phyloP scores from a whole-genome alignment of 2,329 filamentous ascomycete genomes.

The Meredithiella fracta region DNA sequence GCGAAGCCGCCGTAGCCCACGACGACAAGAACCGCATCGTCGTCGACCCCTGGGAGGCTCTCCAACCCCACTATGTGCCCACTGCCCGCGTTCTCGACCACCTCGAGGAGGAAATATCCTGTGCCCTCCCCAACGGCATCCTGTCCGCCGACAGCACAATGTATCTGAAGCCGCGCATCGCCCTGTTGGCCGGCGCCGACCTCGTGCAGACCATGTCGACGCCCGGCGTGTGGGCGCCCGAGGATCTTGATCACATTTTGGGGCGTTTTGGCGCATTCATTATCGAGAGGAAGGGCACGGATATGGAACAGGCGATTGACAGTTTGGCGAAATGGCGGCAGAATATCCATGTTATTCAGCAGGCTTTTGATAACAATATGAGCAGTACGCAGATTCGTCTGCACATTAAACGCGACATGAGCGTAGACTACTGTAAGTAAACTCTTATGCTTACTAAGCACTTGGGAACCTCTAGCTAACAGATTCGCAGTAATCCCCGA shows the following conservation, averaged over 20 bases:
- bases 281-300: constrained; percentile 74
- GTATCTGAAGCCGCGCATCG: constrained; percentile 49
- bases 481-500: constrained; percentile 34
- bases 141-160: constrained; percentile 48
- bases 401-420: constrained; percentile 65
- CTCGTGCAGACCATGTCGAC: constrained; percentile 58
- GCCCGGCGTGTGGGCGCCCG: constrained; percentile 62
- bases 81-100: constrained; percentile 84
- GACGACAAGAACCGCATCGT: constrained; percentile 56
- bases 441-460: not conserved
- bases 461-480: not conserved
- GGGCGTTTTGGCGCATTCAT: constrained; percentile 71
- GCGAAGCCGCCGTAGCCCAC: constrained; percentile 59
- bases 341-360: constrained; percentile 75
- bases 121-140: constrained; percentile 56
- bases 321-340: constrained; percentile 66
- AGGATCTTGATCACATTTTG: constrained; percentile 77
- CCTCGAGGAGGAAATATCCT: constrained; percentile 78
- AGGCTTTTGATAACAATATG: constrained; percentile 68
- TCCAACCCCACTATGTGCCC: constrained; percentile 68
- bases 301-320: constrained; percentile 75
- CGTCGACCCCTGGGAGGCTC: constrained; percentile 76
- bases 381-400: constrained; percentile 70
- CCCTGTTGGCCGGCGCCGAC: constrained; percentile 66
- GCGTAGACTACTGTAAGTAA: constrained; percentile 47